phyloP scores from a whole-genome alignment of 768 basidiomycete species.

The Amyloporia xantha region DNA sequence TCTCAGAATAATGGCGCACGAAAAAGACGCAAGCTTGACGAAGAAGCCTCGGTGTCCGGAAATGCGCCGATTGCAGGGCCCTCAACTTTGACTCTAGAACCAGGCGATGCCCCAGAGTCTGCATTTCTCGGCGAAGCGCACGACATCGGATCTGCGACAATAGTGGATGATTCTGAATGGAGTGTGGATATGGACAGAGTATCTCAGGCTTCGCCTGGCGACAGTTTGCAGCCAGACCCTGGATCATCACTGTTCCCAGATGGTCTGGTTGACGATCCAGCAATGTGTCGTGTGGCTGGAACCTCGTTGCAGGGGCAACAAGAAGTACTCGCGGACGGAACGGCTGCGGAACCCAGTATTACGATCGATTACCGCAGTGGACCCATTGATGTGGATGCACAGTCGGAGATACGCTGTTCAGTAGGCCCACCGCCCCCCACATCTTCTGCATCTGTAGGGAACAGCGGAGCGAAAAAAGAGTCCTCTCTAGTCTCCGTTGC shows the following conservation, averaged over 20 bases:
- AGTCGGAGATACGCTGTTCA: not conserved
- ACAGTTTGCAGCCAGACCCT: too few relatives aligned
- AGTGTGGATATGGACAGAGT: too few relatives aligned
- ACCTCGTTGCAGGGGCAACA: not conserved
- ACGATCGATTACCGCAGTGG: not conserved
- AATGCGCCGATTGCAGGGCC: not conserved
- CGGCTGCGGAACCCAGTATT: not conserved
- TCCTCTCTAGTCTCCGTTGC: too few relatives aligned
- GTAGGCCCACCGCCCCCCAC: too few relatives aligned
- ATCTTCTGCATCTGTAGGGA: not conserved
- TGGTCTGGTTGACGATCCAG: too few relatives aligned
- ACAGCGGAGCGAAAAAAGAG: too few relatives aligned
- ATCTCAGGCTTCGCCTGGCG: too few relatives aligned
- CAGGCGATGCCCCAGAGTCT: not conserved
- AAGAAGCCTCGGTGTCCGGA: not conserved
- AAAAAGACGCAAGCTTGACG: not conserved
- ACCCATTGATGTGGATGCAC: slow-evolving; percentile 5
- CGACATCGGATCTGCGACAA: too few relatives aligned
- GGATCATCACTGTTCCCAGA: too few relatives aligned
- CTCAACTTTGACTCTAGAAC: not conserved
- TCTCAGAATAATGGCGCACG: not conserved
- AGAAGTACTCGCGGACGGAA: not conserved
- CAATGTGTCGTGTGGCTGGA: not conserved
- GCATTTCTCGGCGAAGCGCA: not conserved
- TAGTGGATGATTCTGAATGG: too few relatives aligned